Percentiles rank a stretch among this genome's conserved stretches.
Evolutionary conservation across 768 basidiomycete genomes (phyloP).

Genomic region (Tulasnella sp.): DNA sequence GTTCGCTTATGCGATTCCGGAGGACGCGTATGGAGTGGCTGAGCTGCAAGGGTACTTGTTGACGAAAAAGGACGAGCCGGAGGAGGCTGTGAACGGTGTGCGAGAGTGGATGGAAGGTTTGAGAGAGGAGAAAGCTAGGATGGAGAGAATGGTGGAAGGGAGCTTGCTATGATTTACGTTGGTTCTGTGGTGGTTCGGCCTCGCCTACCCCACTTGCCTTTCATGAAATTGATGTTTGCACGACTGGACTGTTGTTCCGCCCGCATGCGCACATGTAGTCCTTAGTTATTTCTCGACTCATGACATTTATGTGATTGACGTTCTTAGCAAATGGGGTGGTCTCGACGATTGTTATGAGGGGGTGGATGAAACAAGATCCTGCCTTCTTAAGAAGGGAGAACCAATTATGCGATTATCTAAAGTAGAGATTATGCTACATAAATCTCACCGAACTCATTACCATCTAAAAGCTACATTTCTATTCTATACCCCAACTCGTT

Average conservation of each 20-base stretch:
- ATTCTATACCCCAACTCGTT: background rate
- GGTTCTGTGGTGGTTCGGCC: no score
- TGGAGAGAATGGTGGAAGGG: conserved; percentile 44
- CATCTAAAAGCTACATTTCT: background rate
- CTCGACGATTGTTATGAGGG: no score
- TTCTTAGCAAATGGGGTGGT: no score
- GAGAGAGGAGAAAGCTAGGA: conserved; percentile 45
- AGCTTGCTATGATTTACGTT: background rate
- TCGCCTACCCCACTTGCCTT: background rate
- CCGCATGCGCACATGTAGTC: background rate
- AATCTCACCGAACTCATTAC: background rate
- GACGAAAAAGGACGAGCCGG: conserved; percentile 40
- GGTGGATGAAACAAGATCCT: no score
- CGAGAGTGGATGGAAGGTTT: conserved; percentile 52
- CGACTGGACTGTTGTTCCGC: background rate
- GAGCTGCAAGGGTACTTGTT: conserved; percentile 65
- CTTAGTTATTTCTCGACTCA: background rate
- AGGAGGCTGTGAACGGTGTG: conserved; percentile 39
- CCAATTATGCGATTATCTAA: background rate
- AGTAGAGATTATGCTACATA: background rate
- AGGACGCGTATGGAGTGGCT: conserved; percentile 58
- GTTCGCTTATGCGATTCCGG: conserved; percentile 53
- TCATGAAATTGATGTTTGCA: background rate
- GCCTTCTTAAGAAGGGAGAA: no score
- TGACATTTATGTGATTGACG: background rate